phyloP scores from a whole-genome alignment of 257 asterid species.

The Nicotiana tabacum region DNA sequence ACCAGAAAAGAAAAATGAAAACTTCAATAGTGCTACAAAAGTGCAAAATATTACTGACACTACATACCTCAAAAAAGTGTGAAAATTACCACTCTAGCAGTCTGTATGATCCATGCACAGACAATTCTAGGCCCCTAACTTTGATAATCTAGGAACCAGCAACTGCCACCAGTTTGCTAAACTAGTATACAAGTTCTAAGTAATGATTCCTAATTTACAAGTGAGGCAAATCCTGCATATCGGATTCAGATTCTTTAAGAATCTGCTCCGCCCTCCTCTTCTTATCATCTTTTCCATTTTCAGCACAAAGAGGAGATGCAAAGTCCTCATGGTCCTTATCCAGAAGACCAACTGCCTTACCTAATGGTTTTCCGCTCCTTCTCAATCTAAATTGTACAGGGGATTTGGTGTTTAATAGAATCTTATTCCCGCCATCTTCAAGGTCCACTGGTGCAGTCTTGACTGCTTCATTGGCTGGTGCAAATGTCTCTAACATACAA shows the following conservation, averaged over 20 bases:
- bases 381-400: slow-evolving; percentile 43
- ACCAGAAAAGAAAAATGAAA: no score
- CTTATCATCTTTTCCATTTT: slow-evolving; percentile 33
- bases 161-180: slow-evolving; percentile 34
- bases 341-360: neutral
- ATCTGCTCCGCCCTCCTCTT: slow-evolving; percentile 34
- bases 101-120: slow-evolving; percentile 28
- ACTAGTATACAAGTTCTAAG: slow-evolving; percentile 44
- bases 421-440: slow-evolving; percentile 32
- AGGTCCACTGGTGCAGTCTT: slow-evolving; percentile 22
- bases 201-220: slow-evolving; percentile 53
- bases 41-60: slow-evolving; percentile 27
- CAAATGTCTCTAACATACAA: slow-evolving; percentile 29
- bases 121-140: slow-evolving; percentile 39
- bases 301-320: slow-evolving; percentile 41
- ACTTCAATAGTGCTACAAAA: neutral
- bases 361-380: slow-evolving; percentile 33
- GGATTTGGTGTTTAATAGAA: slow-evolving; percentile 47
- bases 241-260: slow-evolving; percentile 31
- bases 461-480: slow-evolving; percentile 34
- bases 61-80: slow-evolving; percentile 36
- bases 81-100: slow-evolving; percentile 28
- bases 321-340: slow-evolving; percentile 20
- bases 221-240: slow-evolving; percentile 30
- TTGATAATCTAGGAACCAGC: slow-evolving; percentile 36